Base-by-base conservation (phyloP, 495 filamentous ascomycete species). In the Aspergillus coremiiformis region DNA sequence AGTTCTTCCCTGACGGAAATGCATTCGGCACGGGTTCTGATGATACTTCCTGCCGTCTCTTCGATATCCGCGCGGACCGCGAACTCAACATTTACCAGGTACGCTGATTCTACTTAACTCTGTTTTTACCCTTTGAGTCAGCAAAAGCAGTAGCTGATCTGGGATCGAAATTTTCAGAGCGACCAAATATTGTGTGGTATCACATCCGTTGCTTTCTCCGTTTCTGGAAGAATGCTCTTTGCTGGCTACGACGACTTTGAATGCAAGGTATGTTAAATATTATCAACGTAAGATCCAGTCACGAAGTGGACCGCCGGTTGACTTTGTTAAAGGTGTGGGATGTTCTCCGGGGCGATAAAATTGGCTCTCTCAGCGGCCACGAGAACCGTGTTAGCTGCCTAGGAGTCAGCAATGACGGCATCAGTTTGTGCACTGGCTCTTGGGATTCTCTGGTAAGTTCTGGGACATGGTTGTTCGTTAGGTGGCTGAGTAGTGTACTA, bases 161-260 rank as follows among this genome's bases (percentile, higher is more conserved):
- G 9, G n/a, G 20, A 41, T 47, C 45, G 24, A 43, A 44, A 56
- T 56, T 43, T 60, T 37, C 65, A 97, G 92, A 96, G 89, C 58
- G 92, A 96, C 61, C 90, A 95, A 66, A 93, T 96, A 61, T 79
- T 96, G 49, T 97, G 93, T 65, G 93, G 93, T 62, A 98, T 98
- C 61, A 98, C 93, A 7, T 98, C 93, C 3, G 93, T 98, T 23
- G 93, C 93, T 22, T 97, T 95, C 61, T 98, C 93, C 8, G 94
- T 98, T 14, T 98, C 93, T 45, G 93, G 93, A 45, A 82, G 93
- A 65, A 78, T 98, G 63, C 79, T 98, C 35, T 98, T 98, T 66
- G 93, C 93, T 50, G 93, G 93, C 53, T 98, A 98, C 65, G 93
- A 98, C 62, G 93, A 98, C 63, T 98, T 96, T 64, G 93, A 98